Evolutionary conservation across 2,329 filamentous ascomycete genomes (phyloP).

Genomic region (Periconia sp.): DNA sequence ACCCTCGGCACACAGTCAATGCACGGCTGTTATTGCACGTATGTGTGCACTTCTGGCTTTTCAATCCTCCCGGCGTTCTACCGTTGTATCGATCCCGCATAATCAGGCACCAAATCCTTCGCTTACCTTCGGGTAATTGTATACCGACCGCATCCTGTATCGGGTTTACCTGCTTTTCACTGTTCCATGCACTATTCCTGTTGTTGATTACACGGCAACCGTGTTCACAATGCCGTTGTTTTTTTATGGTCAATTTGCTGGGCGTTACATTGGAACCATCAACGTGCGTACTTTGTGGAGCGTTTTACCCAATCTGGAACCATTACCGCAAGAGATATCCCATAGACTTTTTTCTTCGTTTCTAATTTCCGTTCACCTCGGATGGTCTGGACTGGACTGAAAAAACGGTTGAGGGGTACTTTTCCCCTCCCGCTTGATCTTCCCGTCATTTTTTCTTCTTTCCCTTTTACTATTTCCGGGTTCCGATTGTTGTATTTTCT

Average conservation of each 20-base stretch:
- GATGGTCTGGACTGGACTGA: neutral
- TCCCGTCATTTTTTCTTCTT: neutral
- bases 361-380: neutral
- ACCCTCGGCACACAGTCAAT: constrained; percentile 8
- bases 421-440: neutral
- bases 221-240: neutral
- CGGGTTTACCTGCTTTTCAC: neutral
- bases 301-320: neutral
- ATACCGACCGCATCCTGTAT: neutral
- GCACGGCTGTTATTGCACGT: too few species aligned
- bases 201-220: neutral
- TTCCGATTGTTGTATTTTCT: too few species aligned
- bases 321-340: neutral
- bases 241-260: neutral
- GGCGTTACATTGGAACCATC: neutral
- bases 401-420: neutral
- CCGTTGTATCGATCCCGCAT: neutral
- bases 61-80: neutral
- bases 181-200: neutral
- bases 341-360: neutral
- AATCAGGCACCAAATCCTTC: neutral
- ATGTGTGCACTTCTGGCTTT: neutral
- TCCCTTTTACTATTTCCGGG: too few species aligned
- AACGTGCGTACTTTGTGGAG: neutral
- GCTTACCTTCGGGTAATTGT: neutral